A percentile compares a stretch with the other conserved stretches of the same genome.
These are phyloP conservation scores for Magnolia changhungtana DNA, from an alignment of 164 flowering plant species.

Conservation along the genomic window DNA sequence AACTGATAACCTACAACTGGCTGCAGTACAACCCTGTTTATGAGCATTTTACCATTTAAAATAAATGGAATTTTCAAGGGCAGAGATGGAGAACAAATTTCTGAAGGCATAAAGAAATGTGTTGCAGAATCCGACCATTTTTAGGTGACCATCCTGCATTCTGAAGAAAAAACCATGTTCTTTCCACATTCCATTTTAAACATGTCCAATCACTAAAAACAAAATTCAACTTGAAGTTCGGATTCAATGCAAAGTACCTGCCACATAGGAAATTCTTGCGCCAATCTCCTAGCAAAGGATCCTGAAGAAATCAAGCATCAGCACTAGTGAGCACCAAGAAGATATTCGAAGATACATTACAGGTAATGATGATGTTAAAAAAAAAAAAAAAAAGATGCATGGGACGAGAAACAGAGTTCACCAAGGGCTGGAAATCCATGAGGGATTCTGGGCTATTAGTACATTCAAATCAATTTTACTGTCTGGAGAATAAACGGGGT, in stretches of 20 bases:
- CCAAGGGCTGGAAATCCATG: too few species aligned
- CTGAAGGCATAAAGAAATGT: too few species aligned
- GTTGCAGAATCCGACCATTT: too few species aligned
- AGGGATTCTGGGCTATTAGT: too few species aligned
- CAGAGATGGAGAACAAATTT: too few species aligned
- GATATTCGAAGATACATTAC: neutral
- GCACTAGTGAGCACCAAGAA: neutral
- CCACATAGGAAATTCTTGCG: conserved; percentile 85
- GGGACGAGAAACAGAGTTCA: too few species aligned
- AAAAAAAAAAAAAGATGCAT: too few species aligned
- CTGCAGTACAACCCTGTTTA: neutral
- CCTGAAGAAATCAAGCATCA: conserved; percentile 39
- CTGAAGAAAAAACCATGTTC: neutral
- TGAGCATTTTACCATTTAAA: neutral
- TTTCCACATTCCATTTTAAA: conserved; percentile 1
- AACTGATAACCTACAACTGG: neutral
- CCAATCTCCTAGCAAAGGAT: conserved; percentile 86
- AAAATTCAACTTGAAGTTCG: neutral
- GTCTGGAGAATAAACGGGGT: too few species aligned
- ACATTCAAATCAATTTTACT: too few species aligned
- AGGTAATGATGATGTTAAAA: too few species aligned
- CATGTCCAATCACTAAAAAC: neutral
- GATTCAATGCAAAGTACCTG: conserved; percentile 50
- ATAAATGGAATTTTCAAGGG: neutral
- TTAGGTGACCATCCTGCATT: too few species aligned